Evolutionary conservation across 768 basidiomycete species (phyloP), one percentile per base, ranked within the genome.

Genomic region (Suillus decipiens): DNA sequence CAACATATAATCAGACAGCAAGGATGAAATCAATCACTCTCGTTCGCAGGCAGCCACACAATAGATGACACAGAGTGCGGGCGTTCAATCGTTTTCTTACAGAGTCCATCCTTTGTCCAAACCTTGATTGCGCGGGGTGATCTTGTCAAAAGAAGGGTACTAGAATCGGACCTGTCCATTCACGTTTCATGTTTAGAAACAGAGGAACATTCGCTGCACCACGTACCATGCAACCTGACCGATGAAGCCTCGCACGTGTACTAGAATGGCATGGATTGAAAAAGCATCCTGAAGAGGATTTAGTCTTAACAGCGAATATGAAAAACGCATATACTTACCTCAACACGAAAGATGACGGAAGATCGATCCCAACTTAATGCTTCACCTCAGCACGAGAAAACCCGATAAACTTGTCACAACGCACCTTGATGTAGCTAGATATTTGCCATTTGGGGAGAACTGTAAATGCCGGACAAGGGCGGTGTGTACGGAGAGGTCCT

Each of bases 61-160:
- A 86, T 76, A 19, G 83, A 82, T 61, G 82, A 80, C 3, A 85
- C 79, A 33, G 73, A 71, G 60, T 75, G 75, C 55, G 74, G 74
- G 10, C 84, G 79, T 58, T 83, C 81, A 62, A 85, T 85, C 10
- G 81, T 84, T 67, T 76, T 79, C 62, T 69, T 77, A 67, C 83
- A 83, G 45, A 84, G 78, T 45, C 85, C 84, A 22, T 82, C 78
- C 81, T 85, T 83, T 70, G 76, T 80, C 84, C 84, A 85, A 59
- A 85, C 73, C 70, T 86, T 85, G 61, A 85, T 75, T 48, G 76
- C 78, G 33, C 80, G 81, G 61, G 73, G 77, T 61, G 81, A 76
- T 68, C 82, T 82, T 34, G 84, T 82, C 53, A 85, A 73, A 47
- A 85, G 72, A 24, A 75, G 63, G 61, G 64, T 71, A 28, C 84